Evolutionary conservation across 2,329 filamentous ascomycete genomes (phyloP), one percentile per base, ranked within the genome.

Genomic region (Arthrobotrys sphaeroides): DNA sequence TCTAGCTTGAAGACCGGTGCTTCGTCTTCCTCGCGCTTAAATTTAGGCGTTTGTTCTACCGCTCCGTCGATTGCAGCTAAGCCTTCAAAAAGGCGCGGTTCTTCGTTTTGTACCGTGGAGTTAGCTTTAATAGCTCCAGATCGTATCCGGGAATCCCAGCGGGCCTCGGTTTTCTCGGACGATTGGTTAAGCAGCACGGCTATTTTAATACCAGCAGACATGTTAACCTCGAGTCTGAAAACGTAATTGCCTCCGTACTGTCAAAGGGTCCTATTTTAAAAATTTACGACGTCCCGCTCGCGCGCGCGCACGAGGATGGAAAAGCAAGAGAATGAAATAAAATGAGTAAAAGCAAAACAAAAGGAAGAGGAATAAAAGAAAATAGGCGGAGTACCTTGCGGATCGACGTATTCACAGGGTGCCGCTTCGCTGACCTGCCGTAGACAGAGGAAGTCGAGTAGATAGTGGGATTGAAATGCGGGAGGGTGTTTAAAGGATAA

Each of bases 391-490:
- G 20, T 68, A 68, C 64, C 64, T 68, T 53, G 36, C 3, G 51
- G 64, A 7, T 60, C 24, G 5, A 68, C 64, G 51, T 49, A 68
- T 68, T 47, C 18, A 43, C 43, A 68, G 16, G 40, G 64, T 28
- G 64, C 40, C 18, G 31, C 38, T n/a, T 67, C 40, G 33, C n/a
- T 36, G 20, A 42, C 61, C 49, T 26, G 43, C 3, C 13, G 20
- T 31, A 40, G 18, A 40, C 36, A 57, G 36, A 49, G 7, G 33
- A 65, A 40, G 12, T 24, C 24, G 16, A 49, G 20, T 2, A 53
- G 31, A 16, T 65, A 65, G 16, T 65, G 45, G 2, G 45, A 42
- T 53, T 38, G 31, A 20, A 40, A 65, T 38, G 43, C 9, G 6
- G 31, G 43, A 5, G 28, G 31, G 51, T 16, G 28, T 55, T 64